These are phyloP conservation scores for Ilex paraguariensis DNA, from an alignment of 305 asterid species.

Conservation along the genomic window DNA sequence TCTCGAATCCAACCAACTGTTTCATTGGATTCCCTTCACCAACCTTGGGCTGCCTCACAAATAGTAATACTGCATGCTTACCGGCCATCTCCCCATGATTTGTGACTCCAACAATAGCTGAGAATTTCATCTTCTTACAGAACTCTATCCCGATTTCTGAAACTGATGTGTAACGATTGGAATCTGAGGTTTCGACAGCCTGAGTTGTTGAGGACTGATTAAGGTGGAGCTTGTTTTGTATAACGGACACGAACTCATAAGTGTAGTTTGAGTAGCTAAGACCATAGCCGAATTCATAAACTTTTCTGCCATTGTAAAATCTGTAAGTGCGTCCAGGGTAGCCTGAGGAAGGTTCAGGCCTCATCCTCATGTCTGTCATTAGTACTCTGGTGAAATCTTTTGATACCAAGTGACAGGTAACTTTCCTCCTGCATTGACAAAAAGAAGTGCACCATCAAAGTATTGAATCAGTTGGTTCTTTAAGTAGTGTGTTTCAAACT, in stretches of 20 bases:
- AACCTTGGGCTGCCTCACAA: conserved; percentile 11
- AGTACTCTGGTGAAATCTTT: conserved; percentile 38
- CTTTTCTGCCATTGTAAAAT: conserved; percentile 69
- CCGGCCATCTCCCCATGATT: conserved; percentile 35
- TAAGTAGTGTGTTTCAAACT: background rate
- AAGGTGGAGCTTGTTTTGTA: conserved; percentile 40
- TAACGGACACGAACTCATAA: conserved; percentile 33
- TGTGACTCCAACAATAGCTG: conserved; percentile 34
- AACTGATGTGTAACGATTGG: conserved; percentile 18
- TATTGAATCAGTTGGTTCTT: background rate
- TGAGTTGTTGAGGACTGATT: conserved; percentile 8
- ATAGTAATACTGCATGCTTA: conserved; percentile 44
- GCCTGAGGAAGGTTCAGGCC: conserved; percentile 58
- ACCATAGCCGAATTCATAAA: conserved; percentile 70
- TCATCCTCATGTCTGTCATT: conserved; percentile 45
- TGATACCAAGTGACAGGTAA: conserved; percentile 59
- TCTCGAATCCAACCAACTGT: conserved; percentile 4
- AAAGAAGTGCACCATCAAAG: background rate
- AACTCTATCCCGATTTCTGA: conserved; percentile 24
- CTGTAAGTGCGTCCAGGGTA: conserved; percentile 78
- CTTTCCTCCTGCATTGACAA: conserved; percentile 37
- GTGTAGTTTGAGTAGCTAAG: conserved; percentile 52
- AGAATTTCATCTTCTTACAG: conserved; percentile 35
- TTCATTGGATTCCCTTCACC: conserved; percentile 8
- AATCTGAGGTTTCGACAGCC: conserved; percentile 8